Evolutionary conservation across 768 basidiomycete species (phyloP).

Genomic region (Gloeostereum incarnatum): DNA sequence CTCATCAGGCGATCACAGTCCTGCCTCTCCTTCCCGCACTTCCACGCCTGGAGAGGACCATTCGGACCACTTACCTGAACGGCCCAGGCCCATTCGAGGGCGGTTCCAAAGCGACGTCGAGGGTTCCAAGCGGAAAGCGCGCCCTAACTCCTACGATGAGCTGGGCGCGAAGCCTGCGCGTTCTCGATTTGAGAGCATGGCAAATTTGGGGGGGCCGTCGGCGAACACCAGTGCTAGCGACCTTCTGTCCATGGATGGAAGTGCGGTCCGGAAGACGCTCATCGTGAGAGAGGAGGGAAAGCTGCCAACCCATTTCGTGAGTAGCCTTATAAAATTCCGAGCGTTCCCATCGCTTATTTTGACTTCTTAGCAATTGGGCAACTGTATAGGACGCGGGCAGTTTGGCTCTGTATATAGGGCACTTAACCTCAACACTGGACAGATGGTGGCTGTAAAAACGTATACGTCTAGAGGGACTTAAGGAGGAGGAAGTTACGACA

Average conservation of each 20-base stretch:
- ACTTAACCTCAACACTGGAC: slow-evolving; percentile 86
- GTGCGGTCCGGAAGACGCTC: slow-evolving; percentile 55
- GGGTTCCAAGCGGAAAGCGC: slow-evolving; percentile 41
- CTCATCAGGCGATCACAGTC: slow-evolving; percentile 39
- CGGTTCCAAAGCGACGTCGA: slow-evolving; percentile 73
- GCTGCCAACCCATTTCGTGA: slow-evolving; percentile 71
- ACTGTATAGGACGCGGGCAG: slow-evolving; percentile 94
- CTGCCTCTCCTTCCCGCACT: slow-evolving; percentile 28
- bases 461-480: slow-evolving; percentile 82
- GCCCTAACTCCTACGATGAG: slow-evolving; percentile 66
- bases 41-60: slow-evolving; percentile 28
- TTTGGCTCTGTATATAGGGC: slow-evolving; percentile 96
- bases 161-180: slow-evolving; percentile 41
- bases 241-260: slow-evolving; percentile 56
- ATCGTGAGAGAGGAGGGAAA: slow-evolving; percentile 78
- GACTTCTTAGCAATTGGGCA: slow-evolving; percentile 79
- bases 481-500: slow-evolving; percentile 83
- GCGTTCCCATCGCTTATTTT: slow-evolving; percentile 7
- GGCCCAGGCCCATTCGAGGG: slow-evolving; percentile 39
- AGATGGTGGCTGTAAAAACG: slow-evolving; percentile 99
- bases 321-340: slow-evolving; percentile 19
- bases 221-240: slow-evolving; percentile 55
- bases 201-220: slow-evolving; percentile 46
- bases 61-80: slow-evolving; percentile 16
- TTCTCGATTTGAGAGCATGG: slow-evolving; percentile 68